phyloP scores from a whole-genome alignment of 148 eudicot genomes.

The Silene latifolia region DNA sequence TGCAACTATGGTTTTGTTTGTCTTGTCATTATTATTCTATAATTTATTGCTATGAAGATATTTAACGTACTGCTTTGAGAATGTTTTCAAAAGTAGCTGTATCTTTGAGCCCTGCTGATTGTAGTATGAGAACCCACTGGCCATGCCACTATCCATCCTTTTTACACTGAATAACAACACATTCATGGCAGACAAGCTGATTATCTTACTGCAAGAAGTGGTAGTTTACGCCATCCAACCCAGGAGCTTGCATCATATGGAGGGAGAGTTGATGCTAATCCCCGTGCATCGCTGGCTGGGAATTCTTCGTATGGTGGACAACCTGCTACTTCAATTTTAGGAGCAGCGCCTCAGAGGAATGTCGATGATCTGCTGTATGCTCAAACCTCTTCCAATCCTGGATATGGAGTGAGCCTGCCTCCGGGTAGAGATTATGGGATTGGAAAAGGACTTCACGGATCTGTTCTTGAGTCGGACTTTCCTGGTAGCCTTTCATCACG shows the following conservation, averaged over 20 bases:
- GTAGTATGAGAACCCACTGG: constrained; percentile 4
- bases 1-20: constrained; percentile 8
- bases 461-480: constrained; percentile 63
- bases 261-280: constrained; percentile 70
- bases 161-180: constrained; percentile 67
- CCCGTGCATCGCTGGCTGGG: constrained; percentile 48
- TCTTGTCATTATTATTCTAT: constrained; percentile 4
- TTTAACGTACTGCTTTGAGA: background rate
- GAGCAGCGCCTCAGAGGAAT: constrained; percentile 79
- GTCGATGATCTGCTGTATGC: constrained; percentile 61
- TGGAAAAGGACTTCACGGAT: constrained; percentile 78
- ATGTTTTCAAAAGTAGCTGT: background rate
- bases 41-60: constrained; percentile 3
- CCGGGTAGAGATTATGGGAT: constrained; percentile 94
- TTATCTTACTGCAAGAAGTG: constrained; percentile 77
- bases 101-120: constrained; percentile 6
- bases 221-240: constrained; percentile 56
- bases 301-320: constrained; percentile 66
- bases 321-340: constrained; percentile 78
- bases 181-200: constrained; percentile 99
- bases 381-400: constrained; percentile 73
- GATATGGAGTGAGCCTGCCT: constrained; percentile 97
- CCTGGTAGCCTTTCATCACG: constrained; percentile 50
- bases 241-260: constrained; percentile 71
- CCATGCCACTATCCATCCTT: constrained; percentile 28